Conservation (phyloP, 2,329 filamentous ascomycete species). For the Nemania diffusa region DNA sequence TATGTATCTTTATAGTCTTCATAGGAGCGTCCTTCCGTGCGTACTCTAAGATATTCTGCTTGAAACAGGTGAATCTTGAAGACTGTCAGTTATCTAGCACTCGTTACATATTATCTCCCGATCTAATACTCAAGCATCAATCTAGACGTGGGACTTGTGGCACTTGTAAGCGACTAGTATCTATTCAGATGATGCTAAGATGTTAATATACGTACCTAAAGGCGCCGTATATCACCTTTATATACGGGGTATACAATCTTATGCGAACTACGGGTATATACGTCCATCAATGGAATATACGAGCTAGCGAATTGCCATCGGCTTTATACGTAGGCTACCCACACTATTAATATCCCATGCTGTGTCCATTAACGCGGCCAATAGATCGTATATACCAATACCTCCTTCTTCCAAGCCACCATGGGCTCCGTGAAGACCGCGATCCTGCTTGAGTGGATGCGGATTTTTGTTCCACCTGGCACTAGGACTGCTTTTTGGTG, state of each 20-base stretch:
- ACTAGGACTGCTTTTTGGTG: constrained; percentile 36
- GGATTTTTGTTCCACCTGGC: constrained; percentile 28
- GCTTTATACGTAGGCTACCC: constrained; percentile 32
- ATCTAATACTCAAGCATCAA: constrained; percentile 28
- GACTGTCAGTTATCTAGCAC: constrained; percentile 34
- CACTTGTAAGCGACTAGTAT: constrained; percentile 10
- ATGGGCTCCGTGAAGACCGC: constrained; percentile 27
- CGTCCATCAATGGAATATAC: constrained; percentile 43
- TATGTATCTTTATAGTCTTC: constrained; percentile 35
- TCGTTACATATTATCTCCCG: background rate
- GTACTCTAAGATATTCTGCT: constrained; percentile 38
- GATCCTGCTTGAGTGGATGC: constrained; percentile 33
- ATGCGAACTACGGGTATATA: constrained; percentile 33
- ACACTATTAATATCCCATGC: background rate
- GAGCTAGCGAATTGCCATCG: constrained; percentile 29
- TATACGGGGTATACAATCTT: constrained; percentile 36
- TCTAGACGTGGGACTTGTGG: constrained; percentile 15
- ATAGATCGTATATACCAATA: constrained; percentile 30
- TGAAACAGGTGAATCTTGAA: constrained; percentile 37
- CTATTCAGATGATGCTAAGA: background rate
- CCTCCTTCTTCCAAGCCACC: constrained; percentile 19
- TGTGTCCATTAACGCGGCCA: background rate
- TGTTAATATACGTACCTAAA: constrained; percentile 13
- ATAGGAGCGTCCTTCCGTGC: constrained; percentile 34
- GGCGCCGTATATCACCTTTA: constrained; percentile 36